phyloP scores from a whole-genome alignment of 257 asterid genomes.

The Perilla frutescens region DNA sequence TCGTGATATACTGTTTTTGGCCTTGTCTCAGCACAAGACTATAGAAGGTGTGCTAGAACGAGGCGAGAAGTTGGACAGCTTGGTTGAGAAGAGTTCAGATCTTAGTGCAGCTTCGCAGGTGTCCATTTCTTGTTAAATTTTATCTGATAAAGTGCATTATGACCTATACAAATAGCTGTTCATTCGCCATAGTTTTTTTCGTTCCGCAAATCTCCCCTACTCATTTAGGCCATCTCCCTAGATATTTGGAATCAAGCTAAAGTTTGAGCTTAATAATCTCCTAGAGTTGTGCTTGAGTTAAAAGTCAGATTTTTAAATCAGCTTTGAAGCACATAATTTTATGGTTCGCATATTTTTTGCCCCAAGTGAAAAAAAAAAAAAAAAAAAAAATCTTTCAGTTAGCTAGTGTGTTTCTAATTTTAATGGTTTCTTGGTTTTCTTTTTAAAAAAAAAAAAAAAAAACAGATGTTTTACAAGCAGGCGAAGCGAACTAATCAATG shows the following conservation, averaged over 20 bases:
- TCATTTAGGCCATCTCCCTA: too few relatives aligned
- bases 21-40: slow-evolving; percentile 65
- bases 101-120: slow-evolving; percentile 96
- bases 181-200: too few relatives aligned
- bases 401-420: neutral
- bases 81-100: slow-evolving; percentile 96
- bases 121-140: slow-evolving; percentile 7
- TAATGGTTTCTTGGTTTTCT: neutral
- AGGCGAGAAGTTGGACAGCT: slow-evolving; percentile 89
- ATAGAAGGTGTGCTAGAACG: slow-evolving; percentile 85
- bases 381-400: too few relatives aligned
- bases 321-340: neutral
- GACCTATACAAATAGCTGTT: neutral
- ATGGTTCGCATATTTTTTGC: neutral
- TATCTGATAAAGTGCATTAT: neutral
- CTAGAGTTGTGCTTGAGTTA: too few relatives aligned
- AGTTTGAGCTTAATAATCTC: too few relatives aligned
- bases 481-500: slow-evolving; percentile 88
- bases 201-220: too few relatives aligned
- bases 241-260: too few relatives aligned
- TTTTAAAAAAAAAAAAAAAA: slow-evolving; percentile 10
- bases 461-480: slow-evolving; percentile 91
- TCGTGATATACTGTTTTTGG: slow-evolving; percentile 6
- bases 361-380: too few relatives aligned
- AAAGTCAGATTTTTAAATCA: too few relatives aligned